Conservation (phyloP, 2,329 filamentous ascomycete genomes). For the Clarireedia homoeocarpa region DNA sequence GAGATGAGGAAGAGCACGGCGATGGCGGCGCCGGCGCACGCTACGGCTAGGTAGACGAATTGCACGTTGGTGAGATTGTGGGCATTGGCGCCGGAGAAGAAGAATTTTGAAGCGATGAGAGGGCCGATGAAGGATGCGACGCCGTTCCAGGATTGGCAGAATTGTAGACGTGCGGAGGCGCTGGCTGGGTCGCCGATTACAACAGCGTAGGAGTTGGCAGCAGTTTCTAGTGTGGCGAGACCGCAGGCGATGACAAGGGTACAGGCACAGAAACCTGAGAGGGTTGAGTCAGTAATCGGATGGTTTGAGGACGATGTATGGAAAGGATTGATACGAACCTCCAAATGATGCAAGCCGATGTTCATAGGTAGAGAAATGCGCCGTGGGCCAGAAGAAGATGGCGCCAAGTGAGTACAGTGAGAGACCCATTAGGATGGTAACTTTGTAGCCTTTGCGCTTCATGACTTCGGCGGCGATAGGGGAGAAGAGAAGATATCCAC, state of each 20-base stretch:
- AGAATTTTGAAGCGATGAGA: slow-evolving; percentile 65
- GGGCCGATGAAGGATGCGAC: slow-evolving; percentile 67
- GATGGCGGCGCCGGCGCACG: slow-evolving; percentile 61
- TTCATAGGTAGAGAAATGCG: slow-evolving; percentile 52
- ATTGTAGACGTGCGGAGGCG: slow-evolving; percentile 64
- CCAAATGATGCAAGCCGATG: slow-evolving; percentile 54
- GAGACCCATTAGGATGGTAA: slow-evolving; percentile 69
- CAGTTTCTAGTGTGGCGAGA: slow-evolving; percentile 68
- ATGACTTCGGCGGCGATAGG: slow-evolving; percentile 65
- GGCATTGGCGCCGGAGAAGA: slow-evolving; percentile 50
- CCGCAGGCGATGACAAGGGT: slow-evolving; percentile 70
- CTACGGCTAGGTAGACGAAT: slow-evolving; percentile 78
- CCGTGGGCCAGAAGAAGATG: slow-evolving; percentile 49
- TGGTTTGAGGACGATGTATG: too few species aligned
- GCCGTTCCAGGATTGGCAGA: slow-evolving; percentile 69
- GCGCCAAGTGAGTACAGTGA: slow-evolving; percentile 67
- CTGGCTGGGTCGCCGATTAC: slow-evolving; percentile 67
- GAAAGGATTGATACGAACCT: slow-evolving; percentile 33
- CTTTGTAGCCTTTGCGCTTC: slow-evolving; percentile 67
- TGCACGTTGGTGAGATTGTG: slow-evolving; percentile 72
- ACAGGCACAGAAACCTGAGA: slow-evolving; percentile 53
- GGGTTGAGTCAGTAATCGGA: too few species aligned
- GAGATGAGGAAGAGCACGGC: slow-evolving; percentile 60
- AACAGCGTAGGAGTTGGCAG: slow-evolving; percentile 64
- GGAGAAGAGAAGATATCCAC: slow-evolving; percentile 59